Base-by-base conservation (phyloP, 1,284 basidiomycete genomes). In the Marasmius oreades region DNA sequence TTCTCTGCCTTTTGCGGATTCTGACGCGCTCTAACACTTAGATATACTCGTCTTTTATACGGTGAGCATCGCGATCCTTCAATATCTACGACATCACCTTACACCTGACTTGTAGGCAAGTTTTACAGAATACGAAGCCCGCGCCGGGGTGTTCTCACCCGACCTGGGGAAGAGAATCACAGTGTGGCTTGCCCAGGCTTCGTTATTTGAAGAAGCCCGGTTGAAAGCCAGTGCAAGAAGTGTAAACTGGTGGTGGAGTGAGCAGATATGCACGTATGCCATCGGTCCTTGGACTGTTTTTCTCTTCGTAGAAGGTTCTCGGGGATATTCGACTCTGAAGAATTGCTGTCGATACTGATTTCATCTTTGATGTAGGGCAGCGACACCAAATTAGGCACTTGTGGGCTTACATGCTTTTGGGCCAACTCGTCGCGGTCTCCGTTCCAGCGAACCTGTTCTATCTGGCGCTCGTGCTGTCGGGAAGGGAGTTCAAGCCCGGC, bases 401-500 rank as follows among this genome's bases (percentile, higher is more conserved):
- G 0, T 86, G 83, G 81, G 84, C 82, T 0, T 90, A 87, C 70
- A 88, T 90, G 86, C 70, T 90, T 39, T 76, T 91, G 3, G 88
- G 88, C 5, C 88, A 90, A 69, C 66, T 89, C n/a, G 86, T 90
- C 48, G 87, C 88, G 39, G 85, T 90, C 47, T 85, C 84, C 12
- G 84, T 90, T 36, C 83, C 86, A 2, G 79, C 81, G 7, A 83
- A 82, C 55, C 75, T 91, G 23, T 90, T 90, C 72, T 80, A 81
- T 61, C 68, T 83, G 1, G 82, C 85, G n/a, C 58, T 87, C 22
- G 64, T 76, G 52, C 69, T 80, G 10, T 73, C 78, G 31, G 64
- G 66, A 20, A 60, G 53, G 39, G 61, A 54, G 18, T 52, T 64
- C 33, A n/a, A 51, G n/a, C n/a, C 36, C n/a, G 36, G n/a, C 2